Percentiles rank a stretch among this genome's conserved stretches.
Conservation (phyloP, 208 protist species). For the Trypanosoma caninum region DNA sequence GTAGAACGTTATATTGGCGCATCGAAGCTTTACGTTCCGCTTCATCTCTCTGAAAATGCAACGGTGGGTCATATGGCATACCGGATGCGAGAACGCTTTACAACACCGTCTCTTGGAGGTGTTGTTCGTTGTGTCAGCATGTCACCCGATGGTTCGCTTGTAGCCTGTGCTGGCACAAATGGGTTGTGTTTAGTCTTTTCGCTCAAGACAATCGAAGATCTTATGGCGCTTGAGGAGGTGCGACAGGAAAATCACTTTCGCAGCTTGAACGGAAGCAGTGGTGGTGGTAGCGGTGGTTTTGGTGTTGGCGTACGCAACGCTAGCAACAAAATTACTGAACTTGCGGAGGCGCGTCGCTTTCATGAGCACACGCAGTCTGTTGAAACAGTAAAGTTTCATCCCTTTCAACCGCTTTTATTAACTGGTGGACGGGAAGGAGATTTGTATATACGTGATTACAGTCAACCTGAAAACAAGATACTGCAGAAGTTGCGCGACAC, state of each 20-base stretch:
- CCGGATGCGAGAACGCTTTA: slow-evolving; percentile 65
- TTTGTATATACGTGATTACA: slow-evolving; percentile 70
- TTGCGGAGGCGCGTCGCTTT: slow-evolving; percentile 64
- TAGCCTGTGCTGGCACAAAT: slow-evolving; percentile 63
- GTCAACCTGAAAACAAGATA: slow-evolving; percentile 43
- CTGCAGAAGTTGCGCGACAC: slow-evolving; percentile 67
- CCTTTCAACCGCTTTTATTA: slow-evolving; percentile 47
- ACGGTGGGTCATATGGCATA: slow-evolving; percentile 45
- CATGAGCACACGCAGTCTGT: slow-evolving; percentile 70
- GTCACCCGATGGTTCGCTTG: slow-evolving; percentile 64
- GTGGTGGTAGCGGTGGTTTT: slow-evolving; percentile 1
- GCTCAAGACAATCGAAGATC: slow-evolving; percentile 67
- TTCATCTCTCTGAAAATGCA: slow-evolving; percentile 49
- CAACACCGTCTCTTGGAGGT: slow-evolving; percentile 60
- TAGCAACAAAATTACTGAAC: slow-evolving; percentile 78
- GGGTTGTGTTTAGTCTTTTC: slow-evolving; percentile 66
- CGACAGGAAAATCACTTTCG: slow-evolving; percentile 50
- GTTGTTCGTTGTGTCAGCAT: slow-evolving; percentile 63
- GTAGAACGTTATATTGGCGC: slow-evolving; percentile 76
- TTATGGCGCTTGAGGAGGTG: slow-evolving; percentile 56
- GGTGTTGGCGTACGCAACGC: slow-evolving; percentile 39
- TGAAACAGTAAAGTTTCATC: slow-evolving; percentile 80
- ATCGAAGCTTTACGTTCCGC: slow-evolving; percentile 70
- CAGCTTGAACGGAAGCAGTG: slow-evolving; percentile 35
- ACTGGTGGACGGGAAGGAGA: slow-evolving; percentile 66